A percentile compares a stretch with the other conserved stretches of the same genome.
phyloP scores from a whole-genome alignment of 768 basidiomycete genomes.

The Mycena polygramma region DNA sequence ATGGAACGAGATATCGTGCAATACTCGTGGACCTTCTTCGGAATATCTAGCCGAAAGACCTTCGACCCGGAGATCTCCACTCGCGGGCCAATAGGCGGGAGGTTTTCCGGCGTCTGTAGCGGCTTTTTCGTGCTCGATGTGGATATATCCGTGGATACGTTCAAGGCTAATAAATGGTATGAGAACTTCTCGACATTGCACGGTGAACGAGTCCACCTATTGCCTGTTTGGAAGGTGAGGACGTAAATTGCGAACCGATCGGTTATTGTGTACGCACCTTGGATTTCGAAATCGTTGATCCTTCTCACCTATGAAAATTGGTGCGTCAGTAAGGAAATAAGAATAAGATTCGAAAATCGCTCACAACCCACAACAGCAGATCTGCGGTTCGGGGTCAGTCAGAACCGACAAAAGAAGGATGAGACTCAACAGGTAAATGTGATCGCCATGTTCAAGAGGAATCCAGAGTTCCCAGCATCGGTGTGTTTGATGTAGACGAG shows the following conservation, averaged over 20 bases:
- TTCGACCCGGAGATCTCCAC: constrained; percentile 57
- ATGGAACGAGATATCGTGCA: constrained; percentile 46
- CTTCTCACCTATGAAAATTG: background rate
- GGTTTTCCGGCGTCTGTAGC: constrained; percentile 48
- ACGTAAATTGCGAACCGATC: background rate
- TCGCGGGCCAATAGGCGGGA: constrained; percentile 64
- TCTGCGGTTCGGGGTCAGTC: background rate
- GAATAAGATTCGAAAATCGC: background rate
- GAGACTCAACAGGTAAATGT: constrained; percentile 29
- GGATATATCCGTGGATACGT: constrained; percentile 46
- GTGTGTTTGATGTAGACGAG: constrained; percentile 51
- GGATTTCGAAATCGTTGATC: constrained; percentile 1
- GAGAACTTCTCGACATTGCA: background rate
- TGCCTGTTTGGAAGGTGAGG: background rate
- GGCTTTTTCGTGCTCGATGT: constrained; percentile 57
- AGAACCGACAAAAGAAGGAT: background rate
- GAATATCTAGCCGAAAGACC: constrained; percentile 57
- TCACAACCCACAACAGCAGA: constrained; percentile 50
- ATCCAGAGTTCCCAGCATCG: constrained; percentile 46
- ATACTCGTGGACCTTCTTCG: constrained; percentile 18
- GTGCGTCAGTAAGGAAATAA: background rate
- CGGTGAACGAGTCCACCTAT: background rate
- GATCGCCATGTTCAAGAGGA: constrained; percentile 57
- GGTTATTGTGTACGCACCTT: constrained; percentile 2
- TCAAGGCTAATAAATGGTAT: constrained; percentile 18